These are phyloP conservation scores for Digitaria exilis DNA, from an alignment of 202 grass and related monocot species.

Conservation along the genomic window DNA sequence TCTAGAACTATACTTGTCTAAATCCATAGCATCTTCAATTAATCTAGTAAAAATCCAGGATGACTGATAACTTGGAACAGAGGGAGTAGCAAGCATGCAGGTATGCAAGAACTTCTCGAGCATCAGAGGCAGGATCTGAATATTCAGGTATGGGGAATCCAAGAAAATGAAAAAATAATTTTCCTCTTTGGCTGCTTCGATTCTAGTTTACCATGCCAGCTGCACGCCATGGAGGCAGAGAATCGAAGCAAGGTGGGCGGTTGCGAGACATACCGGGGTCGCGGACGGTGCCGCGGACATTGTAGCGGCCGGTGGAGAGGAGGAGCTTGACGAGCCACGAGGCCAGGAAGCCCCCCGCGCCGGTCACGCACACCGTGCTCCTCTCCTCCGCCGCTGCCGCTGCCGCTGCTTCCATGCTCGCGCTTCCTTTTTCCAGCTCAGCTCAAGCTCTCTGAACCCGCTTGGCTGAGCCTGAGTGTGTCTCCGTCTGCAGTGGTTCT, in stretches of 20 bases:
- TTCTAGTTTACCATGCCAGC: too few relatives aligned
- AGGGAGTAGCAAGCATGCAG: too few relatives aligned
- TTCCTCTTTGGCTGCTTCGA: not conserved
- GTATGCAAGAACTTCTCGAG: too few relatives aligned
- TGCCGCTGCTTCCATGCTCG: not conserved
- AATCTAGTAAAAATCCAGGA: too few relatives aligned
- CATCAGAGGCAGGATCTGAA: too few relatives aligned
- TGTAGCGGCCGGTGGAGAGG: slow-evolving; percentile 31
- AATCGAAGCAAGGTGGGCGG: not conserved
- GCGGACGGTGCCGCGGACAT: slow-evolving; percentile 28
- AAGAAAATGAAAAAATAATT: not conserved
- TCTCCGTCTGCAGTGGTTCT: too few relatives aligned
- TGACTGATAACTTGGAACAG: too few relatives aligned
- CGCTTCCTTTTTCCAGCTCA: not conserved
- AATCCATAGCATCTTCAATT: too few relatives aligned
- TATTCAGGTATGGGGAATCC: not conserved
- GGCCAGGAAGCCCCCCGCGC: slow-evolving; percentile 27
- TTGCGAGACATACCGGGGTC: not conserved
- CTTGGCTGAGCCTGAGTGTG: too few relatives aligned
- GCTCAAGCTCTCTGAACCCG: not conserved
- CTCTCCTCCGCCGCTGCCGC: not conserved
- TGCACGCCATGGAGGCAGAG: not conserved
- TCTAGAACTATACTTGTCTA: too few relatives aligned
- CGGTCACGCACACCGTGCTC: slow-evolving; percentile 32
- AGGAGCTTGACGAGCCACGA: slow-evolving; percentile 41